Evolutionary conservation across 495 filamentous ascomycete species (phyloP), one percentile per base, ranked within the genome.

Genomic region (Hypoxylon perforatum): DNA sequence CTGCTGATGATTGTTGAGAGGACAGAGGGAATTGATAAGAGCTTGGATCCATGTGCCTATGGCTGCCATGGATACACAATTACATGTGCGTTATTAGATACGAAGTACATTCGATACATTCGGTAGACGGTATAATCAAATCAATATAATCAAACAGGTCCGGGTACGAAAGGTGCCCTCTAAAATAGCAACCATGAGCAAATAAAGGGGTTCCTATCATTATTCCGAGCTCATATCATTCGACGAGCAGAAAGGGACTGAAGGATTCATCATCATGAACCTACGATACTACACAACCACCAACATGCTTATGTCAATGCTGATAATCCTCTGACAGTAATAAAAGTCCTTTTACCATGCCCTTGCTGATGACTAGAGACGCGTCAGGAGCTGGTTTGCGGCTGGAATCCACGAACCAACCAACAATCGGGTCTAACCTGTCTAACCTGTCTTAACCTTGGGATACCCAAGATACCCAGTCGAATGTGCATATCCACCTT

Each of bases 1-100:
- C 61, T 46, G n/a, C 41, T 55, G 15, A 57, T 60, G 44, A 48
- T 57, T 51, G 47, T 51, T 45, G 39, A 62, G 21, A 47, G 42
- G 41, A 23, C 38, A 51, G 35, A 48, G 35, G 47, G 15, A 42
- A 60, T 44, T 69, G 65, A 69, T 69, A 69, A 69, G 65, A 52
- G 51, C 48, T n/a, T n/a, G n/a, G n/a, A n/a, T n/a, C n/a, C n/a
- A n/a, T n/a, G n/a, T n/a, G n/a, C n/a, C n/a, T n/a, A n/a, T n/a
- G 7, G 25, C 25, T 28, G 7, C 25, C 25, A 3, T 3, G 25
- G 7, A 28, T 28, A 3, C 25, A 28, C 7, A 7, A 7, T 28
- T 28, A 52, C 23, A 57, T 67, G 49, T 45, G 19, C 41, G 48
- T 25, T 53, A 42, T 47, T 65, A 65, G 39, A 52, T 56, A 44